Conservation (phyloP, 352 stramenopile genomes). For the Blastocystis sp. region DNA sequence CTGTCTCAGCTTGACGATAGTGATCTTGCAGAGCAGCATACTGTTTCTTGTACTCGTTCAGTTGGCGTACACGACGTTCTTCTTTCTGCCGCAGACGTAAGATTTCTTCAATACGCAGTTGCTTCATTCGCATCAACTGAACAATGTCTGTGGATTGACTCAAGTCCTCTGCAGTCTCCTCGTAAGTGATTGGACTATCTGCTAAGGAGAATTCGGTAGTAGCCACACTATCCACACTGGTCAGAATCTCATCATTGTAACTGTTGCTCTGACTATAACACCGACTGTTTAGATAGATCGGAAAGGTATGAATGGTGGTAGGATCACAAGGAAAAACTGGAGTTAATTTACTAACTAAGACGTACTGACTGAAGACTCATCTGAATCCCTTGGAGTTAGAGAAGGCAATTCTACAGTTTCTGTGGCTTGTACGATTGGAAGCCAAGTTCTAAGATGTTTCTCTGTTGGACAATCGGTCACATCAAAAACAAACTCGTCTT, state of each 20-base stretch:
- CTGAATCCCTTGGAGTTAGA: not conserved
- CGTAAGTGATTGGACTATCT: not conserved
- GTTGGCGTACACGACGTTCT: not conserved
- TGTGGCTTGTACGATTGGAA: not conserved
- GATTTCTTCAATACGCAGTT: constrained; percentile 14
- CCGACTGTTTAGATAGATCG: not conserved
- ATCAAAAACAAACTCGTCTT: constrained; percentile 13
- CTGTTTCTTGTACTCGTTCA: not conserved
- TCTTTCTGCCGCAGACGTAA: not conserved
- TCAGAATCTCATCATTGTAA: constrained; percentile 19
- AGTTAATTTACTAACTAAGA: not conserved
- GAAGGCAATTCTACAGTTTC: not conserved
- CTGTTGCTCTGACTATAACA: not conserved
- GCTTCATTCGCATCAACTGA: constrained; percentile 12
- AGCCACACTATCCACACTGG: not conserved
- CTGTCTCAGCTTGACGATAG: constrained; percentile 2
- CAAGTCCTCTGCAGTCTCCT: not conserved
- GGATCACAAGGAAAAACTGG: constrained; percentile 12
- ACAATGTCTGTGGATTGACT: constrained; percentile 33
- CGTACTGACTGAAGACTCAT: not conserved
- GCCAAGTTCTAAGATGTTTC: not conserved
- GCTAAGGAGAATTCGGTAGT: not conserved
- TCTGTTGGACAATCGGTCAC: not conserved
- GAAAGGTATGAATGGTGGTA: not conserved
- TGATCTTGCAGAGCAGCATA: not conserved